Evolutionary conservation across 2,329 filamentous ascomycete genomes (phyloP).

Genomic region (Cordyceps farinosa): DNA sequence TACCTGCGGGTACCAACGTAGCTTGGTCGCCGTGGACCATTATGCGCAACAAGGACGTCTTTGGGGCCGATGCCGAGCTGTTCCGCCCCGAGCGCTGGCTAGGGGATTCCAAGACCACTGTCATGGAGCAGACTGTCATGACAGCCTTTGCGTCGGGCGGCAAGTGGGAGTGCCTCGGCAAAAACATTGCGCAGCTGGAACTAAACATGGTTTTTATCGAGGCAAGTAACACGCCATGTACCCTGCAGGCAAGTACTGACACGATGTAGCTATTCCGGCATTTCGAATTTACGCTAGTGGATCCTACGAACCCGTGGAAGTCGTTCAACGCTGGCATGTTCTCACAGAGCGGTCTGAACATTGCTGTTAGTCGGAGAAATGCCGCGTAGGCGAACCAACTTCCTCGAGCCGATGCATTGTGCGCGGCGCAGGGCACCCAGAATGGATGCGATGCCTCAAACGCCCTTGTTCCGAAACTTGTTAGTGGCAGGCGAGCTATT

Average conservation of each 20-base stretch:
- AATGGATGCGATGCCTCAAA: background rate
- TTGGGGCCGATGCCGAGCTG: slow-evolving; percentile 25
- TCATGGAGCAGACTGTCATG: slow-evolving; percentile 29
- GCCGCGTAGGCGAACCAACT: background rate
- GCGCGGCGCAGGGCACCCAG: background rate
- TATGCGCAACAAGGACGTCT: slow-evolving; percentile 24
- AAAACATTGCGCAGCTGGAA: slow-evolving; percentile 30
- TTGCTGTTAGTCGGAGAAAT: background rate
- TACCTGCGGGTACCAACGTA: slow-evolving; percentile 23
- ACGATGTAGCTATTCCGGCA: slow-evolving; percentile 20
- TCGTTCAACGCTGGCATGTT: slow-evolving; percentile 21
- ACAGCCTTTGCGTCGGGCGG: slow-evolving; percentile 30
- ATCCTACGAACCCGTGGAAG: slow-evolving; percentile 22
- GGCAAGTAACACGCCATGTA: slow-evolving; percentile 20
- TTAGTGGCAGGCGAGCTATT: no score
- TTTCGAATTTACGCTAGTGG: slow-evolving; percentile 21
- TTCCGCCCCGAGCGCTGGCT: slow-evolving; percentile 28
- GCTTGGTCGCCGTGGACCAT: slow-evolving; percentile 26
- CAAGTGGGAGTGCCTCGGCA: slow-evolving; percentile 29
- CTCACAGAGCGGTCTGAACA: slow-evolving; percentile 14
- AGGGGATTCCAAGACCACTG: slow-evolving; percentile 21
- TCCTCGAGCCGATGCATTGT: background rate
- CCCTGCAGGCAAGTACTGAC: background rate
- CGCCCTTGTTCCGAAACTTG: no score
- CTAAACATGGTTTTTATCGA: slow-evolving; percentile 33